These are phyloP conservation scores for Scytalidium sp. DNA, from an alignment of 2,329 filamentous ascomycete species.

Conservation along the genomic window DNA sequence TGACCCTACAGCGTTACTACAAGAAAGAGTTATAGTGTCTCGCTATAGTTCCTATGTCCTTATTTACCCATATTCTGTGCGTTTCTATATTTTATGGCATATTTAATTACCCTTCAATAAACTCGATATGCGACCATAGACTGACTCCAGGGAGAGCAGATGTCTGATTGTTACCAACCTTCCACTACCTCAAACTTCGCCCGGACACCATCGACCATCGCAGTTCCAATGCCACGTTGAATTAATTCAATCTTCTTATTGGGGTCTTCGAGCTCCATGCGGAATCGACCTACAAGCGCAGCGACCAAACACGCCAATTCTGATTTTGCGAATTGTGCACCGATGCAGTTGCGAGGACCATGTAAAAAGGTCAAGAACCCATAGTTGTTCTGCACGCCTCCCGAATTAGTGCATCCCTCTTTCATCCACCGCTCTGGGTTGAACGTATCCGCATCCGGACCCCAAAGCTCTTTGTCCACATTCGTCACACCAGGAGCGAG, in stretches of 20 bases:
- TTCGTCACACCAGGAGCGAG: conserved; percentile 65
- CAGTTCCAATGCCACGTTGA: not conserved
- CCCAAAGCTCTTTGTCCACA: conserved; percentile 68
- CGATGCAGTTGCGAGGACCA: conserved; percentile 83
- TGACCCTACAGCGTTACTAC: no score
- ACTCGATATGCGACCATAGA: no score
- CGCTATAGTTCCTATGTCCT: no score
- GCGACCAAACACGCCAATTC: conserved; percentile 86
- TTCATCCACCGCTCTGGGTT: conserved; percentile 74
- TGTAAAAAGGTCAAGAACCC: conserved; percentile 80
- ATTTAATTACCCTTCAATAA: no score
- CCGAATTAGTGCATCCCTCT: conserved; percentile 55
- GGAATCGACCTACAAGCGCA: conserved; percentile 71
- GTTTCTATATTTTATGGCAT: no score
- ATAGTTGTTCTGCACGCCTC: conserved; percentile 74
- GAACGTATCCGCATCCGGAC: conserved; percentile 70
- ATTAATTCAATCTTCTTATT: not conserved
- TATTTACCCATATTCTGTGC: no score
- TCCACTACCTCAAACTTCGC: not conserved
- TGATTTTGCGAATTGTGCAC: conserved; percentile 72
- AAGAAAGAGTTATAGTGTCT: no score
- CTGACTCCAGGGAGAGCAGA: no score
- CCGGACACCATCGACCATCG: not conserved
- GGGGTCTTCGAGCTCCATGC: conserved; percentile 50
- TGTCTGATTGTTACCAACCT: no score